phyloP scores from a whole-genome alignment of 2,329 filamentous ascomycete species.

The Clonostachys byssicola region DNA sequence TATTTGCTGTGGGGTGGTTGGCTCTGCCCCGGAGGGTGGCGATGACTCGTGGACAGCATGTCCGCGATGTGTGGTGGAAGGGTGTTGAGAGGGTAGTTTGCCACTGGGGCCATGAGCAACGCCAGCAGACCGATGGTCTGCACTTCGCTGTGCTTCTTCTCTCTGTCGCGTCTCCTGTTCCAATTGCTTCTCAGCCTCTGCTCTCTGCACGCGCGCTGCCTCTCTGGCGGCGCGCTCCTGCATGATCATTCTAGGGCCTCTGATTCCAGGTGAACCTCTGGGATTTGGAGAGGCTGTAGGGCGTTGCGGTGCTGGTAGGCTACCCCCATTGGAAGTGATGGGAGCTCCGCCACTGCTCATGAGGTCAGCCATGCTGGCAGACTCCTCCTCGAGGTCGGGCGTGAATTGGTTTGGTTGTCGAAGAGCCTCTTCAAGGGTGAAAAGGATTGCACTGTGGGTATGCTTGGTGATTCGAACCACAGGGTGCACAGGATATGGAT shows the following conservation, averaged over 20 bases:
- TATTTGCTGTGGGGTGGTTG: conserved; percentile 14
- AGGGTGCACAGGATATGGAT: conserved; percentile 33
- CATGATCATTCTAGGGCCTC: conserved; percentile 89
- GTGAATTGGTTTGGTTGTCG: conserved; percentile 81
- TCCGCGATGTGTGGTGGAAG: conserved; percentile 21
- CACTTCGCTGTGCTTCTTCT: conserved; percentile 41
- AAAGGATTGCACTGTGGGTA: conserved; percentile 87
- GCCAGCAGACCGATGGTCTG: conserved; percentile 56
- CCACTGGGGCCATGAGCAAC: conserved; percentile 31
- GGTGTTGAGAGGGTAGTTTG: conserved; percentile 21
- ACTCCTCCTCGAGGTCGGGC: conserved; percentile 79
- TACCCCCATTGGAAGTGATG: conserved; percentile 43
- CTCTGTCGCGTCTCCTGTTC: conserved; percentile 53
- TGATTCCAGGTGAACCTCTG: conserved; percentile 61
- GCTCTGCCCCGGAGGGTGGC: conserved; percentile 16
- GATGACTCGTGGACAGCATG: conserved; percentile 11
- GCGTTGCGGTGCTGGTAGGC: conserved; percentile 33
- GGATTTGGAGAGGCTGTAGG: conserved; percentile 44
- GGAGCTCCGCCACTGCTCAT: conserved; percentile 50
- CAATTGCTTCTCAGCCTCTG: conserved; percentile 57
- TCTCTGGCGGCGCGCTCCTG: conserved; percentile 77
- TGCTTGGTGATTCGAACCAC: conserved; percentile 70
- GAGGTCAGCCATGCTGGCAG: conserved; percentile 88
- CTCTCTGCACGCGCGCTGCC: conserved; percentile 53
- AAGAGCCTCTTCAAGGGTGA: conserved; percentile 85